Conservation (phyloP, 2,329 filamentous ascomycete genomes). For the Shiraia sp. region DNA sequence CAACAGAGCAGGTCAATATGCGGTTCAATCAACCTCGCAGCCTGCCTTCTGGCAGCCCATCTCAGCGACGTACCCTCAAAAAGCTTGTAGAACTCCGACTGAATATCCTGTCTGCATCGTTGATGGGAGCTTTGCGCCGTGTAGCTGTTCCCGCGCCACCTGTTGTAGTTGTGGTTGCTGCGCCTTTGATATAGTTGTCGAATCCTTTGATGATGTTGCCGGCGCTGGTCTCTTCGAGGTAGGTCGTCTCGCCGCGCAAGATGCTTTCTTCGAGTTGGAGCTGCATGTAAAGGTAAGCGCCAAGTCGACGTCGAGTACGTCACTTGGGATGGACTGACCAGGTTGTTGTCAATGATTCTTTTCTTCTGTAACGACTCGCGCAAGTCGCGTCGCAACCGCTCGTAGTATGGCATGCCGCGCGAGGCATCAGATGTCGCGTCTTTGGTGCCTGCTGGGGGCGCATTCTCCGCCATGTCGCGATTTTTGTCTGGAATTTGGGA, state of each 20-base stretch:
- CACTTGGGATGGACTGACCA: conserved; percentile 49
- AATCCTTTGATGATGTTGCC: conserved; percentile 98
- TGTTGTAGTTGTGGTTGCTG: conserved; percentile 61
- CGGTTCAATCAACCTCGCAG: too few species aligned
- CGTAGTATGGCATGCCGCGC: conserved; percentile 67
- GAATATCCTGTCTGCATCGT: conserved; percentile 76
- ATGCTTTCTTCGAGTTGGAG: conserved; percentile 77
- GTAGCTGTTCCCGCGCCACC: conserved; percentile 48
- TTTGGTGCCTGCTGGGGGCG: conserved; percentile 42
- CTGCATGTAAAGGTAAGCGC: conserved; percentile 44
- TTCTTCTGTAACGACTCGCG: conserved; percentile 70
- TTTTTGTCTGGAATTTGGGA: too few species aligned
- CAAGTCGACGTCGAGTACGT: conserved; percentile 2
- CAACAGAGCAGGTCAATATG: too few species aligned
- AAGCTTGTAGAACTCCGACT: conserved; percentile 49
- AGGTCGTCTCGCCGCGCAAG: conserved; percentile 78
- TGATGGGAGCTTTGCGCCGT: conserved; percentile 64
- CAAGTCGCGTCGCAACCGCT: conserved; percentile 69
- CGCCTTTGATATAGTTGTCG: conserved; percentile 95
- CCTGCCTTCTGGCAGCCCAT: too few species aligned
- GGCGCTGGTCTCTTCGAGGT: conserved; percentile 80
- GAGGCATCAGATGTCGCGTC: conserved; percentile 50
- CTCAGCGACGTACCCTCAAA: too few species aligned
- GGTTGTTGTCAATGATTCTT: conserved; percentile 62
- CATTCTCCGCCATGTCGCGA: conserved; percentile 55